Conservation (phyloP, 106 monocot genomes). For the Acorus gramineus region DNA sequence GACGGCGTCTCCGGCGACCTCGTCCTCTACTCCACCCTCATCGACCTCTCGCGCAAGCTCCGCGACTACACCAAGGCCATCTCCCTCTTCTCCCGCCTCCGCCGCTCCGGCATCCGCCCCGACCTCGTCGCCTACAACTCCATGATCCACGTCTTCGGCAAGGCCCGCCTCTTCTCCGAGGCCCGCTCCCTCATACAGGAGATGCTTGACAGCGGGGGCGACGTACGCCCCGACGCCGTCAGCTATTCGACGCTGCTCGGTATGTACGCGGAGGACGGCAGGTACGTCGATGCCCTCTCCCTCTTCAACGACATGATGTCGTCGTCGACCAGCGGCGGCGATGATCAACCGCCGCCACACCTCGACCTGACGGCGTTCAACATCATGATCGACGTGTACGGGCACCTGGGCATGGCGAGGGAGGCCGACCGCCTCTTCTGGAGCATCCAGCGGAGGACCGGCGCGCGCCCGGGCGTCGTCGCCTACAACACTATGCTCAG, state of each 20-base stretch:
- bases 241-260: conserved; percentile 75
- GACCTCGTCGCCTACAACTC: conserved; percentile 77
- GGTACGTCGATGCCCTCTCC: conserved; percentile 58
- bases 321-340: background rate
- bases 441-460: conserved; percentile 58
- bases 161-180: conserved; percentile 63
- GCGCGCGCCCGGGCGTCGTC: conserved; percentile 47
- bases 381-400: conserved; percentile 82
- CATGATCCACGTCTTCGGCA: conserved; percentile 39
- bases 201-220: conserved; percentile 26
- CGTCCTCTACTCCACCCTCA: conserved; percentile 63
- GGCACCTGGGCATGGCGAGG: conserved; percentile 67
- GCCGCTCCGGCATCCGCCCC: conserved; percentile 24
- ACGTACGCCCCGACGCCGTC: conserved; percentile 43
- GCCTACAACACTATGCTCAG: conserved; percentile 90
- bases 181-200: conserved; percentile 52
- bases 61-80: conserved; percentile 69
- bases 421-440: conserved; percentile 97
- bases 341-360: conserved; percentile 40
- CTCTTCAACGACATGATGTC: conserved; percentile 35
- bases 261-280: conserved; percentile 34
- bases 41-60: conserved; percentile 48
- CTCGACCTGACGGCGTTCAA: conserved; percentile 65
- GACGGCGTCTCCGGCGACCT: conserved; percentile 52
- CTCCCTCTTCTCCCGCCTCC: conserved; percentile 65